Percentiles rank a stretch among this genome's conserved stretches.
phyloP scores from a whole-genome alignment of 2,329 filamentous ascomycete genomes.

The Verticillium nubilum region DNA sequence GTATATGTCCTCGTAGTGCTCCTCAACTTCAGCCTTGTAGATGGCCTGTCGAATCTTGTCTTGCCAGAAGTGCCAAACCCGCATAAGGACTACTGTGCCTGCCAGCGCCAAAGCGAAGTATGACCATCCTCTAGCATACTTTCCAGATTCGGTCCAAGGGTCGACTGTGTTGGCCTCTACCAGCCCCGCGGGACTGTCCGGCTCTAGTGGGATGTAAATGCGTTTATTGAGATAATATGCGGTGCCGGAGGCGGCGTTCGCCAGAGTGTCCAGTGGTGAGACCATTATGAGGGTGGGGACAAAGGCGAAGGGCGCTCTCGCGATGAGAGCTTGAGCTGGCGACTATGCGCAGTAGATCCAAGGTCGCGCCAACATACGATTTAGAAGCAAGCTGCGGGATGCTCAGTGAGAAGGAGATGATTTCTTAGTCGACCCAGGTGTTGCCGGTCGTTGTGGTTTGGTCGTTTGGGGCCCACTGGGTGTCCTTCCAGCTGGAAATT shows the following conservation, averaged over 20 bases:
- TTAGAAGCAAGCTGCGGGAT: constrained; percentile 13
- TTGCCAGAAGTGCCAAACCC: constrained; percentile 85
- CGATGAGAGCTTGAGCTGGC: constrained; percentile 11
- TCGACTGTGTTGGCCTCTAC: constrained; percentile 62
- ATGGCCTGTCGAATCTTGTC: constrained; percentile 88
- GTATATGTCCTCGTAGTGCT: constrained; percentile 53
- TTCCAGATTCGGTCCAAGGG: constrained; percentile 75
- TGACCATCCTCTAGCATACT: constrained; percentile 83
- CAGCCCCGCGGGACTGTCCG: constrained; percentile 55
- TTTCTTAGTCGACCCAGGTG: neutral
- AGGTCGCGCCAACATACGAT: constrained; percentile 9
- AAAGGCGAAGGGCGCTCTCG: constrained; percentile 13
- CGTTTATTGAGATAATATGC: constrained; percentile 42
- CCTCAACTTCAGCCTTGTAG: constrained; percentile 75
- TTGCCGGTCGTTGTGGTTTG: neutral
- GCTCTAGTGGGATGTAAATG: constrained; percentile 54
- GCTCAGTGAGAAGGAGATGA: neutral
- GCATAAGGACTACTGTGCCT: constrained; percentile 59
- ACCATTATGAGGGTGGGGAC: constrained; percentile 28
- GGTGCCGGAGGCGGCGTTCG: constrained; percentile 25
- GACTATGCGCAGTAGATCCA: constrained; percentile 17
- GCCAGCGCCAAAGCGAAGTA: constrained; percentile 78
- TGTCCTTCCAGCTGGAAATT: neutral
- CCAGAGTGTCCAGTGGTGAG: constrained; percentile 25
- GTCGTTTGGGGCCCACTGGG: neutral